phyloP scores from a whole-genome alignment of 306 rosid genomes.

The Casuarina glauca region DNA sequence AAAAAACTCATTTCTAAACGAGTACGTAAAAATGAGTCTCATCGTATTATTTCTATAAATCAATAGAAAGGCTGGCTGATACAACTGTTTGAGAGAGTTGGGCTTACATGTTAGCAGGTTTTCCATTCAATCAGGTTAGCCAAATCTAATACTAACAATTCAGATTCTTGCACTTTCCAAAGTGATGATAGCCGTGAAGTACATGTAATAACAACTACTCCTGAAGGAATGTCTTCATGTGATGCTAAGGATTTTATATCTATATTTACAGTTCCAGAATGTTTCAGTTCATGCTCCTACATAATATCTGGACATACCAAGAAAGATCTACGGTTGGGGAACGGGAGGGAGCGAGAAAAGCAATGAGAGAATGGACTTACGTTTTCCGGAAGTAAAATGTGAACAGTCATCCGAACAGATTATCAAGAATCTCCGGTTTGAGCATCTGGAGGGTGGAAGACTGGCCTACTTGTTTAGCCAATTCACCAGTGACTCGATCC shows the following conservation, averaged over 20 bases:
- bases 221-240: no score
- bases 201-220: neutral
- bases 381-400: conserved; percentile 2
- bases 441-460: conserved; percentile 51
- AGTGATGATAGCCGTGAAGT: neutral
- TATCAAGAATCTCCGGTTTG: conserved; percentile 52
- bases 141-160: neutral
- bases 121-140: neutral
- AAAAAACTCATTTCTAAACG: neutral
- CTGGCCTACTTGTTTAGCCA: conserved; percentile 56
- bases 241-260: no score
- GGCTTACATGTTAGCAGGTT: neutral
- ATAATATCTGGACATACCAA: no score
- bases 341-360: neutral
- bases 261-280: no score
- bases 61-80: no score
- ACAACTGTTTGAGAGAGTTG: neutral
- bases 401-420: conserved; percentile 44
- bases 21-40: neutral
- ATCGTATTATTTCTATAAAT: neutral
- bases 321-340: no score
- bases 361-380: conserved; percentile 4
- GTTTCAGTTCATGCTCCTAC: no score
- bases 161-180: neutral
- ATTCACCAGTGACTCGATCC: conserved; percentile 76